Evolutionary conservation across 306 rosid species (phyloP), one percentile per base, ranked within the genome.

Genomic region (Phaseolus lunatus): DNA sequence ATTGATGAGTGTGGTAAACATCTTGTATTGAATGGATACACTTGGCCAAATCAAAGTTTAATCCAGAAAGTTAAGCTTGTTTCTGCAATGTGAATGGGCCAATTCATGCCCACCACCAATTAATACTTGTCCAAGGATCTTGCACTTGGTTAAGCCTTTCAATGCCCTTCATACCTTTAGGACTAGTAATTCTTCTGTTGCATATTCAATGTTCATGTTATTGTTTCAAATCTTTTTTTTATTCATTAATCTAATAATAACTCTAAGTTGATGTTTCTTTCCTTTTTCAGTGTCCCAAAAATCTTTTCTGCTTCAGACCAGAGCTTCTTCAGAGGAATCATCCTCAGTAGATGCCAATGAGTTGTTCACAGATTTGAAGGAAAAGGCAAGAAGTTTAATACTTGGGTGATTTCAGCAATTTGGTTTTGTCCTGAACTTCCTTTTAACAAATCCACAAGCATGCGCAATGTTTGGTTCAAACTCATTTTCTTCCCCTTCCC

Each of bases 261-360:
- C 35, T 72, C 57, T 9, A 44, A 22, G 16, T 26, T 59, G n/a
- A 65, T 39, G 44, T 52, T 59, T 61, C 18, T 54, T 49, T 72
- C 47, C 56, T 72, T 78, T 45, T 57, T 41, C 67, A 92, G 99
- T 78, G 85, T 81, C 83, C 23, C 85, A 85, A 18, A 92, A 89
- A 81, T 74, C 80, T 44, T 81, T 84, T 73, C 80, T 82, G 85
- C 78, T 84, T 85, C 91, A 43, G 84, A 80, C 84, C 70, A 83
- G 94, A 81, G 99, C 99, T 66, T 87, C 94, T 67, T 92, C 99
- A 0, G 99, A 96, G 53, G 99, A 96, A 18, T 81, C 97, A 78
- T 89, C 99, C 67, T 66, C 93, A 29, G 72, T 78, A 19, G 99
- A 96, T 78, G 72, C 92, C 11, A 78, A 71, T 74, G 97, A 96